Conservation (phyloP, 148 eudicot genomes). For the Diospyros lotus region DNA sequence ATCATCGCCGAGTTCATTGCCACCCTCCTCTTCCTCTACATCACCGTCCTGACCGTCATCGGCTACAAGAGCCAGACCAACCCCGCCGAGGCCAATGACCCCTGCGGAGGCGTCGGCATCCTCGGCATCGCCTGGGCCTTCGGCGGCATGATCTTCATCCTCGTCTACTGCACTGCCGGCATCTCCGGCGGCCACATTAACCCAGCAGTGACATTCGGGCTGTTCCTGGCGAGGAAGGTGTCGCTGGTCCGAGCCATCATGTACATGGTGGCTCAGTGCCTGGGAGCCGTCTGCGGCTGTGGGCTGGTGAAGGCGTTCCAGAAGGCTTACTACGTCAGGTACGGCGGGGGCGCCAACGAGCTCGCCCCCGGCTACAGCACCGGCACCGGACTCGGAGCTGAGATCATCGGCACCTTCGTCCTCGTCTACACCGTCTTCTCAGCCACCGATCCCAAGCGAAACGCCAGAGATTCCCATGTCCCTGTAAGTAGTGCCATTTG, state of each 20-base stretch:
- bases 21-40: conserved; percentile 1
- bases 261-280: neutral
- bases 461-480: conserved; percentile 45
- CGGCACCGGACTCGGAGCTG: neutral
- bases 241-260: neutral
- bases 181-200: neutral
- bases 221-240: conserved; percentile 3
- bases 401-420: conserved; percentile 28
- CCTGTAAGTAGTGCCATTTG: conserved; percentile 28
- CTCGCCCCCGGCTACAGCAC: neutral
- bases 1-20: neutral
- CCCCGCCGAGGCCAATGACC: neutral
- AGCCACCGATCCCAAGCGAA: conserved; percentile 45
- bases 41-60: neutral
- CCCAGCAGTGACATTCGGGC: neutral
- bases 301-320: neutral
- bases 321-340: neutral
- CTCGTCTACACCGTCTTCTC: conserved; percentile 42
- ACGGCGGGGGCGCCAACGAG: conserved; percentile 1
- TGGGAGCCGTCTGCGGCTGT: neutral
- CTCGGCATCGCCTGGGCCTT: conserved; percentile 6
- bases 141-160: neutral
- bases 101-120: neutral
- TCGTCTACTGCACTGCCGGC: neutral
- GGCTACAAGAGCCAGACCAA: neutral